Base-by-base conservation (phyloP, 768 basidiomycete species). In the Tylopilus balloui region DNA sequence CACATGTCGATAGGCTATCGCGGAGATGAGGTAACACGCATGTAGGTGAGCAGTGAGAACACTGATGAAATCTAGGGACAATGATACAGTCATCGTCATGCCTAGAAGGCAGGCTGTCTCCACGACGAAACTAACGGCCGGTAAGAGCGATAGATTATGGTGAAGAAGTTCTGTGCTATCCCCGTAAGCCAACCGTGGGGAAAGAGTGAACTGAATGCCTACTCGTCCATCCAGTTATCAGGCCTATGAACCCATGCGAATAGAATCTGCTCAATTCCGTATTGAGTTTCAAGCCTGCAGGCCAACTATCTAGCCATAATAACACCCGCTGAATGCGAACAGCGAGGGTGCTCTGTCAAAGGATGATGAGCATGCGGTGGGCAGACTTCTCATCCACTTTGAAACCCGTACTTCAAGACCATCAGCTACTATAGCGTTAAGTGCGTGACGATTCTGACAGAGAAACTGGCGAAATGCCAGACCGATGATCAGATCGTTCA, bases 201-300 rank as follows among this genome's bases (percentile, higher is more conserved):
- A 23, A 45, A 15, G 36, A 34, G 20, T 2, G 31, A 27, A 19
- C 14, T n/a, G 9, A 14, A 35, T 20, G 74, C 86, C 40, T 49
- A 93, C 93, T 69, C 6, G 77, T 80, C 91, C 92, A 97, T 3
- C 78, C 58, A 1, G 73, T 73, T 14, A 90, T 78, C 13, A 89
- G 53, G 21, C 76, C 76, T 3, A 84, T 72, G 42, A 96, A 84
- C 0, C 78, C 75, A 50, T 82, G 76, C n/a, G 84, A 81, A 59
- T 91, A 87, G 63, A 96, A 87, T 21, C 75, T 73, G 57, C 91
- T 90, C n/a, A 99, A 77, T 57, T 97, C 90, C 0, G 91, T 90
- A 61, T 98, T 98, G 45, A 99, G 82, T 68, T 99, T 99, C 34
- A 99, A 71, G 1, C 96, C 95, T 2, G 85, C 92, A 0, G 95